Evolutionary conservation across 768 basidiomycete genomes (phyloP), one percentile per base, ranked within the genome.

Genomic region (Russula ochroleuca): DNA sequence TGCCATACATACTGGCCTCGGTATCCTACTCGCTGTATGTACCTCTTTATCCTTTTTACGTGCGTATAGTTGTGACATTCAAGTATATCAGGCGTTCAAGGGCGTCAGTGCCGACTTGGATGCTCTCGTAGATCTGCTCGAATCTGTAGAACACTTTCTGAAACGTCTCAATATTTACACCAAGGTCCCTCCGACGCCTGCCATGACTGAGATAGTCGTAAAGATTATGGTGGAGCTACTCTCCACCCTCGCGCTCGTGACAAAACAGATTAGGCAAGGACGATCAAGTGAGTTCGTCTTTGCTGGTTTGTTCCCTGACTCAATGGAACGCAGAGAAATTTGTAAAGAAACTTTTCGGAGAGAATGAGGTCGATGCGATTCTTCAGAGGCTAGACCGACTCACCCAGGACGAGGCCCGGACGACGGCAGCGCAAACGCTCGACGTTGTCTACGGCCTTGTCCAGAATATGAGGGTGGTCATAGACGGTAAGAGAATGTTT

Each of bases 211-310:
- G 28, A 25, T 58, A 2, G 8, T 58, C n/a, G 47, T 43, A 6
- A 58, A 58, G 35, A 49, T 58, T 6, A 14, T 58, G 40, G 57
- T 37, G n/a, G 57, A 58, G n/a, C n/a, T 45, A 10, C 43, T 45
- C 19, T 45, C 43, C 43, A 45, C 43, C n/a, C 43, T 45, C 19
- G 43, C 43, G n/a, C 9, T 45, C 43, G 43, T 4, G 43, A 45
- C 43, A 45, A 45, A 45, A 19, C 43, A 45, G n/a, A n/a, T 45
- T 4, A 45, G 9, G 43, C 43, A 45, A 10, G 43, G 43, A n/a
- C 43, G 43, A 45, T 10, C 43, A 45, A 48, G 57, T 48, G 17
- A 48, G 57, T 47, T 5, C 13, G 3, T 35, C 33, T 19, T 48
- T n/a, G n/a, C 19, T 7, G 3, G 15, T 14, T 8, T 8, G 8